A percentile compares a stretch with the other conserved stretches of the same genome.
These are phyloP conservation scores for Hippophae tibetana DNA, from an alignment of 306 rosid genomes.

Conservation along the genomic window DNA sequence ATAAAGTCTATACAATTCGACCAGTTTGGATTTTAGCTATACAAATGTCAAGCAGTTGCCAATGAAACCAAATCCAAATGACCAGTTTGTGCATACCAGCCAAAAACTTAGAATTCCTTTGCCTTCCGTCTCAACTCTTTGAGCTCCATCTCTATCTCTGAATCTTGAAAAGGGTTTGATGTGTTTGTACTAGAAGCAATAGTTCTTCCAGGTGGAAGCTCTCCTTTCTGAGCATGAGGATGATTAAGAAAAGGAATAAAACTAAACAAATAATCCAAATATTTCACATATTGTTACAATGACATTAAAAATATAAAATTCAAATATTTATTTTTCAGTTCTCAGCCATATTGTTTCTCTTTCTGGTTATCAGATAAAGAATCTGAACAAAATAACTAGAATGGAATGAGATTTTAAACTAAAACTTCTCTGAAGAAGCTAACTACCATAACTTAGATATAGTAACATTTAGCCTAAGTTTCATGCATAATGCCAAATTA, in stretches of 20 bases:
- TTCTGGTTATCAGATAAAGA: no score
- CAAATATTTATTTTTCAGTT: background rate
- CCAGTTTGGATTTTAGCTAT: constrained; percentile 24
- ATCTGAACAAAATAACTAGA: no score
- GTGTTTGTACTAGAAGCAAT: constrained; percentile 21
- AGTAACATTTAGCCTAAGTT: background rate
- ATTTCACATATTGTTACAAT: background rate
- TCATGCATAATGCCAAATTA: background rate
- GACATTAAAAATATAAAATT: background rate
- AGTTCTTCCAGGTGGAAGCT: constrained; percentile 89
- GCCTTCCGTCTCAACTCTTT: constrained; percentile 68
- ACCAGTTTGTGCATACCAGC: background rate
- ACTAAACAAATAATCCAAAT: background rate
- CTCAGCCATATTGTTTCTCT: no score
- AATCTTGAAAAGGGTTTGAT: constrained; percentile 59
- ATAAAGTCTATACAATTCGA: constrained; percentile 27
- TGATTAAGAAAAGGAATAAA: background rate
- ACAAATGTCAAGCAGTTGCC: constrained; percentile 15
- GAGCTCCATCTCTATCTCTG: constrained; percentile 75
- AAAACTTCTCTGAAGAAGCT: background rate
- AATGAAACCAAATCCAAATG: constrained; percentile 12
- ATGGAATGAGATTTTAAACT: no score
- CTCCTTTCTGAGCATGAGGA: constrained; percentile 62
- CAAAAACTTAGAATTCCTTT: constrained; percentile 37
- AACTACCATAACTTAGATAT: background rate